Conservation (phyloP, 495 filamentous ascomycete genomes). For the Penicillium taxi region DNA sequence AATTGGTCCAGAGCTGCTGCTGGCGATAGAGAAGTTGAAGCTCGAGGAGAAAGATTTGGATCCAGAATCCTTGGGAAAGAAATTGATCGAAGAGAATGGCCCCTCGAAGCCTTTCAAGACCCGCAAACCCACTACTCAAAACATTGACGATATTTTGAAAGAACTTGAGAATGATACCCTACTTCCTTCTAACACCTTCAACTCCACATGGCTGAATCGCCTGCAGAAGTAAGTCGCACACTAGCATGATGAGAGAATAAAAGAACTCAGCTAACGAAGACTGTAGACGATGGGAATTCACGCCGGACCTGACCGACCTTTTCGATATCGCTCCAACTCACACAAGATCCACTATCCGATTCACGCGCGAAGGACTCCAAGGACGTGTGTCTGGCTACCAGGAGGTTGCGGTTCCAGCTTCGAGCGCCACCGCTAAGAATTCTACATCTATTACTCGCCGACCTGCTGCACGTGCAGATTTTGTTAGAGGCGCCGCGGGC, state of each 20-base stretch:
- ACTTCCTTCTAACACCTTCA: conserved; percentile 68
- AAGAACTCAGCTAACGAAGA: conserved; percentile 12
- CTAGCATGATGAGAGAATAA: not conserved
- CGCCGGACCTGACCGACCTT: conserved; percentile 66
- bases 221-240: conserved; percentile 59
- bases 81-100: too few species aligned
- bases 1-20: too few species aligned
- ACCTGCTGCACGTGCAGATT: conserved; percentile 80
- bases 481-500: conserved; percentile 89
- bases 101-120: conserved; percentile 31
- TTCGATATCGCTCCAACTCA: conserved; percentile 87
- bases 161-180: conserved; percentile 73
- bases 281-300: conserved; percentile 68
- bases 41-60: conserved; percentile 20
- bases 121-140: conserved; percentile 44
- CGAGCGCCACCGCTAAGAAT: conserved; percentile 88
- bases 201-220: conserved; percentile 72
- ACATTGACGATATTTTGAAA: conserved; percentile 51
- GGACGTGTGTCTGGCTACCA: conserved; percentile 89
- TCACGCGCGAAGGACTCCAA: conserved; percentile 85
- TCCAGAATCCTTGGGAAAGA: conserved; percentile 25
- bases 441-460: conserved; percentile 86
- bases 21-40: conserved; percentile 23
- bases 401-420: conserved; percentile 87
- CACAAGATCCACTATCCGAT: conserved; percentile 84